Conservation (phyloP, 1,284 basidiomycete genomes). For the Malassezia equina region DNA sequence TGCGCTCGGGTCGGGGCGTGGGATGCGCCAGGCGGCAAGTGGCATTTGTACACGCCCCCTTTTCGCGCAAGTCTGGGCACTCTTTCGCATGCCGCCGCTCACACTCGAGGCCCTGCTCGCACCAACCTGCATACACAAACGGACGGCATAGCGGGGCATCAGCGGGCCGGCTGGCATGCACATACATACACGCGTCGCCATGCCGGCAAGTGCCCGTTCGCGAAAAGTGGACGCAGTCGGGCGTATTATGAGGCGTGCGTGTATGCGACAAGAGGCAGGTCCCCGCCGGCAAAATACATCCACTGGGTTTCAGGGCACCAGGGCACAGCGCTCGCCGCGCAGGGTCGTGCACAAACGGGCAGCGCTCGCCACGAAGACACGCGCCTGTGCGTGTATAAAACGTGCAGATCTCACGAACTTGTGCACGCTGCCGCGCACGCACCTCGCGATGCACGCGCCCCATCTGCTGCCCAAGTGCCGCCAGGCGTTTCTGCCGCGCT, state of each 20-base stretch:
- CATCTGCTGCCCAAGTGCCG: slow-evolving; percentile 27
- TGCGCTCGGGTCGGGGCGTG: slow-evolving; percentile 15
- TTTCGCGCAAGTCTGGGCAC: slow-evolving; percentile 38
- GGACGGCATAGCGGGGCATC: slow-evolving; percentile 27
- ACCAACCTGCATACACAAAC: slow-evolving; percentile 41
- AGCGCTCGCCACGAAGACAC: slow-evolving; percentile 29
- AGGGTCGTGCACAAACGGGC: slow-evolving; percentile 40
- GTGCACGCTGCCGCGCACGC: slow-evolving; percentile 13
- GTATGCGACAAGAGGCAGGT: slow-evolving; percentile 40
- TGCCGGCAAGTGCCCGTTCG: slow-evolving; percentile 30
- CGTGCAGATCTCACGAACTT: slow-evolving; percentile 3
- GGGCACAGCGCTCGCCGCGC: slow-evolving; percentile 40
- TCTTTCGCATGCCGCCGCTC: slow-evolving; percentile 37
- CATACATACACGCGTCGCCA: slow-evolving; percentile 34
- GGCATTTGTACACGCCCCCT: slow-evolving; percentile 27
- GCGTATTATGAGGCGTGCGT: slow-evolving; percentile 25
- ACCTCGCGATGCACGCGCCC: slow-evolving; percentile 22
- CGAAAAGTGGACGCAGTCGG: slow-evolving; percentile 43
- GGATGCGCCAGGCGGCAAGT: slow-evolving; percentile 36
- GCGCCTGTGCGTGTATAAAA: slow-evolving; percentile 15
- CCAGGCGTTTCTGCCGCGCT: slow-evolving; percentile 28
- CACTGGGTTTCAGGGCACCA: slow-evolving; percentile 27
- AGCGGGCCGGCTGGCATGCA: slow-evolving; percentile 21
- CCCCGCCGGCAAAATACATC: slow-evolving; percentile 31
- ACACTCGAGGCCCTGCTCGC: slow-evolving; percentile 30